Evolutionary conservation across 306 rosid genomes (phyloP).

Genomic region (Luffa acutangula): DNA sequence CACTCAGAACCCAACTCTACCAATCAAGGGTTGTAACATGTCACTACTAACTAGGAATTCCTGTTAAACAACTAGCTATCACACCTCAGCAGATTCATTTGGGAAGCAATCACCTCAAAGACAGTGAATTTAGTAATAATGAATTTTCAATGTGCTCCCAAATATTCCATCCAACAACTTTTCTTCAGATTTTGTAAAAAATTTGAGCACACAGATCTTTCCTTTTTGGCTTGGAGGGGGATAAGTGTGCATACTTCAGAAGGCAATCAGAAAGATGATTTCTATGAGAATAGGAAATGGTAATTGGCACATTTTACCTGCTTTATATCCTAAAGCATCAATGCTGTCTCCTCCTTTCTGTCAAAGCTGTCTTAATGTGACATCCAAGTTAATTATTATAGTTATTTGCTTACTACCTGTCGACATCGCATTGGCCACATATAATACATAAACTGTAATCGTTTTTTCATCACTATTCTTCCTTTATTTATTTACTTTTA

Average conservation of each 20-base stretch:
- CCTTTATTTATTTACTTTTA: not conserved
- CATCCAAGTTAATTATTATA: not conserved
- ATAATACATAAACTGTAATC: not conserved
- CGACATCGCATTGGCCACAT: not conserved
- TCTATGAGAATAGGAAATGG: not conserved
- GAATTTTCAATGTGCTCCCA: not conserved
- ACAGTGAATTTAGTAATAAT: not conserved
- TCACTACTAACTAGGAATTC: not conserved
- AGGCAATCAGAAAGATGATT: not conserved
- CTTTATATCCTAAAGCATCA: not conserved
- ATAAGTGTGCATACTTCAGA: not conserved
- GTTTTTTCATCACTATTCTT: not conserved
- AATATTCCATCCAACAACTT: not conserved
- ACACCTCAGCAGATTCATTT: not conserved
- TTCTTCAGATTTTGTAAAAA: not conserved
- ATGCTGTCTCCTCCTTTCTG: constrained; percentile 5
- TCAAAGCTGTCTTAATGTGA: not conserved
- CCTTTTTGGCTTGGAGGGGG: not conserved
- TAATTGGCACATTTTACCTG: not conserved
- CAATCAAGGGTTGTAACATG: not conserved
- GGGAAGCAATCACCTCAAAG: not conserved
- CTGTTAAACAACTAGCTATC: not conserved
- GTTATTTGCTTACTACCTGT: not conserved
- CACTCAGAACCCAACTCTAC: not conserved
- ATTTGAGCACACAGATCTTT: not conserved